Evolutionary conservation across 208 protist species (phyloP).

Genomic region (Entamoeba moshkovskii): DNA sequence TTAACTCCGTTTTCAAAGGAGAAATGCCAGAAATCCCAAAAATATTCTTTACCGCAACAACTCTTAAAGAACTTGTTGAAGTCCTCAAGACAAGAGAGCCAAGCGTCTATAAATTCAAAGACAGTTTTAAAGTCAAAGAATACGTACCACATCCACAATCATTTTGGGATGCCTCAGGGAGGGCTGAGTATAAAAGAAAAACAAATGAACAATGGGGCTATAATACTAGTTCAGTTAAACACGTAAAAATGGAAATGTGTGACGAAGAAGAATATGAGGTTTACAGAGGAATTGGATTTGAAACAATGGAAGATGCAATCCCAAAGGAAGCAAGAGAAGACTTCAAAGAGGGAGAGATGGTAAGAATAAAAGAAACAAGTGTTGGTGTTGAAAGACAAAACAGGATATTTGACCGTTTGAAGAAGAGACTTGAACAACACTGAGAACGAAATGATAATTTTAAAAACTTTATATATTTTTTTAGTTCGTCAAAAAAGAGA

Average conservation of each 20-base stretch:
- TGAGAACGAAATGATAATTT: too few species aligned
- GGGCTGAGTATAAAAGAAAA: neutral
- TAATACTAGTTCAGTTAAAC: neutral
- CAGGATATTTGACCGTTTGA: neutral
- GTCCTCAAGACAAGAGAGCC: neutral
- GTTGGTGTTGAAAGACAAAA: neutral
- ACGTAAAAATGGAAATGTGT: neutral
- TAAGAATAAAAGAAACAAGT: neutral
- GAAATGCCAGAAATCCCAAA: neutral
- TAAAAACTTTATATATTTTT: too few species aligned
- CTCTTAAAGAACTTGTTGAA: neutral
- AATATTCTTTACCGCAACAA: neutral
- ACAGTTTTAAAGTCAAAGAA: neutral
- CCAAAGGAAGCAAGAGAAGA: neutral
- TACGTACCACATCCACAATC: neutral
- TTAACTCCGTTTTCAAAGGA: neutral
- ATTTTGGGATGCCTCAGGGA: neutral
- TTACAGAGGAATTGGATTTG: neutral
- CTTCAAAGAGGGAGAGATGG: neutral
- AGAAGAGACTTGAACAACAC: too few species aligned
- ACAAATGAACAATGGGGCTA: too few species aligned
- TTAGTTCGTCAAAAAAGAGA: too few species aligned
- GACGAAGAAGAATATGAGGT: neutral
- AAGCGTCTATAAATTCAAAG: neutral
- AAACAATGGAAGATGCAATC: neutral